These are phyloP conservation scores for Cytospora piceicola DNA, from an alignment of 2,329 filamentous ascomycete genomes.

Conservation along the genomic window DNA sequence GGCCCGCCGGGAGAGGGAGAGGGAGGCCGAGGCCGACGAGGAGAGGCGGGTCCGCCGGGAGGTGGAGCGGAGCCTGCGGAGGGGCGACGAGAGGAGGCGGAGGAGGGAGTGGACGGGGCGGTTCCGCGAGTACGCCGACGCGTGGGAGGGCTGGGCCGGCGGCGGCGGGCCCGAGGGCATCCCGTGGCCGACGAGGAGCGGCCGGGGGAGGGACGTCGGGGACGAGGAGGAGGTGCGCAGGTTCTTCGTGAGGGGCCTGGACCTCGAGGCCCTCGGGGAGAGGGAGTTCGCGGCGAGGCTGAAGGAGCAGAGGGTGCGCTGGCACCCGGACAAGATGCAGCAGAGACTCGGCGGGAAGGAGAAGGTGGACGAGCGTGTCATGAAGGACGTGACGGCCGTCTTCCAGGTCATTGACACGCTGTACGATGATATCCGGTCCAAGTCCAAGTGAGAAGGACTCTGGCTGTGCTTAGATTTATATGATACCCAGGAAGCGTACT, in stretches of 20 bases:
- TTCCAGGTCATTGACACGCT: conserved; percentile 88
- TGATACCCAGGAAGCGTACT: neutral
- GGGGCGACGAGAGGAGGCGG: conserved; percentile 66
- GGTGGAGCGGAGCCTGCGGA: conserved; percentile 70
- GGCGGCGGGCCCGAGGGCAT: conserved; percentile 45
- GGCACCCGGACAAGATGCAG: conserved; percentile 98
- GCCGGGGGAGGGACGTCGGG: conserved; percentile 57
- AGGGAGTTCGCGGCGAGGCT: conserved; percentile 56
- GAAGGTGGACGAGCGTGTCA: conserved; percentile 69
- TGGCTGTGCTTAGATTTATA: neutral
- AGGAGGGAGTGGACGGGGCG: conserved; percentile 58
- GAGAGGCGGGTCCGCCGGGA: conserved; percentile 57
- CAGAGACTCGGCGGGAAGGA: conserved; percentile 79
- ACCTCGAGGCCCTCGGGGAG: conserved; percentile 49
- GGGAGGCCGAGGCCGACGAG: conserved; percentile 44
- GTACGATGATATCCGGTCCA: conserved; percentile 65
- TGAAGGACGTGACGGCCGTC: conserved; percentile 82
- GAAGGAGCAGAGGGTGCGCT: conserved; percentile 85
- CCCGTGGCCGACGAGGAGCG: conserved; percentile 75
- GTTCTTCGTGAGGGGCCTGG: conserved; percentile 65
- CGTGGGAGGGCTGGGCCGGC: conserved; percentile 64
- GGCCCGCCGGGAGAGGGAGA: conserved; percentile 53
- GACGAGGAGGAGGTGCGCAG: conserved; percentile 63
- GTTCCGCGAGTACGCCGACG: conserved; percentile 67
- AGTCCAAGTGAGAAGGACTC: conserved; percentile 34